Evolutionary conservation across 163 green algal genomes (phyloP).

Genomic region (Botryococcus braunii): DNA sequence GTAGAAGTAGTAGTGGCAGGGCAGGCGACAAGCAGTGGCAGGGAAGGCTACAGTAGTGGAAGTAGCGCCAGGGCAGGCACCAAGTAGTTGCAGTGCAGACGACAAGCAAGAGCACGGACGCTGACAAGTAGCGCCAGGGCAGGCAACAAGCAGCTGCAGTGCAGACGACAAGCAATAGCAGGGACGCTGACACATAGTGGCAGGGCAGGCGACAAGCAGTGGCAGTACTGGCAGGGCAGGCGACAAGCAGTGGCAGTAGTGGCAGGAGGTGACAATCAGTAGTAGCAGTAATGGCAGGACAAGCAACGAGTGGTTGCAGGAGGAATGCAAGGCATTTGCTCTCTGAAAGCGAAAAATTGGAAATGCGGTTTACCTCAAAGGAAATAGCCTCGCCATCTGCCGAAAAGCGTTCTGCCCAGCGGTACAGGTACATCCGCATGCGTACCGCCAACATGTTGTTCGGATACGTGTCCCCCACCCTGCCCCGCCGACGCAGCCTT

Average conservation of each 20-base stretch:
- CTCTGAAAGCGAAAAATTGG: neutral
- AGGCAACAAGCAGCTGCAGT: too few relatives aligned
- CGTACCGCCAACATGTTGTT: conserved; percentile 59
- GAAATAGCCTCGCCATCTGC: conserved; percentile 29
- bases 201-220: neutral
- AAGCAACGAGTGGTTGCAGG: too few relatives aligned
- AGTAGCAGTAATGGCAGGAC: too few relatives aligned
- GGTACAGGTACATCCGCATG: conserved; percentile 63
- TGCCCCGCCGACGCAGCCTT: conserved; percentile 14
- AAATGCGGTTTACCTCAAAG: conserved; percentile 10
- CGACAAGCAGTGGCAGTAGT: neutral
- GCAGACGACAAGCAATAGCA: too few relatives aligned
- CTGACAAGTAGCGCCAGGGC: too few relatives aligned
- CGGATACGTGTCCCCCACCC: conserved; percentile 67
- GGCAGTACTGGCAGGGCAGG: neutral
- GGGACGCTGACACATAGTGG: too few relatives aligned
- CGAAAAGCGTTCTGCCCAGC: conserved; percentile 39
- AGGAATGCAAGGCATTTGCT: neutral
- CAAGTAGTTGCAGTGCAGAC: too few relatives aligned
- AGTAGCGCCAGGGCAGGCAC: too few relatives aligned
- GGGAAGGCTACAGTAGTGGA: neutral
- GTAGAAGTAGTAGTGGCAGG: neutral
- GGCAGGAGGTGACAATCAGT: neutral
- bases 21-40: neutral
- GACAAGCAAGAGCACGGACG: too few relatives aligned